Evolutionary conservation across 805 yeast genomes (phyloP), one percentile per base, ranked within the genome.

Genomic region (Saccharomycopsis guyanensis): DNA sequence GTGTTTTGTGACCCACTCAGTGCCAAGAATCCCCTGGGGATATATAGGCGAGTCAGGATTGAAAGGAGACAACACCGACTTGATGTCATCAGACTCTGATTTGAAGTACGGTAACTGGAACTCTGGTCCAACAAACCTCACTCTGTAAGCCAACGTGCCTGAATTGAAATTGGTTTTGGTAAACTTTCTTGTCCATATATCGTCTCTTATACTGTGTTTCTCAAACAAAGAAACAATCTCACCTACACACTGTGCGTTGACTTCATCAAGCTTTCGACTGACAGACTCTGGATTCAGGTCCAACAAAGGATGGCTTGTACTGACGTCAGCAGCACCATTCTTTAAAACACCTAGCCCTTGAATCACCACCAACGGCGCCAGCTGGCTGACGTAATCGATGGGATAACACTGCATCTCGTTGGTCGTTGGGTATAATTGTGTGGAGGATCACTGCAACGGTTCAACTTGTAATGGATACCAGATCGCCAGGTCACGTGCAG

Each of bases 1-100:
- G 54, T 78, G 75, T 55, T 76, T 78, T 31, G 68, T 65, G 12
- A 78, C 49, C 86, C 86, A 80, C 22, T 71, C 62, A 1, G 57
- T 52, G 1, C 72, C 65, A 25, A 76, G 55, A 1, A 76, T 52
- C 0, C 71, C 69, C 31, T 67, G 61, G 1, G 75, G 73, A 51
- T 58, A 68, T 25, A 69, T 46, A 1, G 58, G 55, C 0, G 73
- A 64, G 2, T 61, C 60, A n/a, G 64, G 62, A 41, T 69, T 65
- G 40, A 66, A 61, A 2, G 81, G 80, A 0, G 80, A 75, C 5
- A 66, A 40, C 7, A 59, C 54, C 1, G 71, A 64, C 1, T 41
- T 18, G n/a, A n/a, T n/a, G n/a, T n/a, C n/a, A n/a, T n/a, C n/a
- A 5, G 12, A 20, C 37, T 12, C 37, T 8, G 19, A 6, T 6